Base-by-base conservation (phyloP, 129 eudicot genomes). In the Centrapalus pauciflorus region DNA sequence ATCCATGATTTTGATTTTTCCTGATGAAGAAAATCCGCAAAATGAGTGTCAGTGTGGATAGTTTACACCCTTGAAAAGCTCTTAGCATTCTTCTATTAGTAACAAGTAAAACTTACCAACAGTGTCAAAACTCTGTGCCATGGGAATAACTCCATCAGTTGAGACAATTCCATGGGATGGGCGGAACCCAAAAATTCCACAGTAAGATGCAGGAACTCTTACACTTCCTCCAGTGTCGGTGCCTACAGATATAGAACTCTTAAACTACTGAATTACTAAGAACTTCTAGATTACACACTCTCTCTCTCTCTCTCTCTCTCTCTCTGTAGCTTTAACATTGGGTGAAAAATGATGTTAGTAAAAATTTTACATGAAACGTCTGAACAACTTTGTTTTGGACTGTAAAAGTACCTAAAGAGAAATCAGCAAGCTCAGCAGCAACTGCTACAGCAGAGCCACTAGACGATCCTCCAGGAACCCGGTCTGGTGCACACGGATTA, bases 211-310 rank as follows among this genome's bases (percentile, higher is more conserved):
- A 55, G 98, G 96, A 52, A 92, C 96, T 81, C 98, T 81, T 64
- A 88, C 87, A 82, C 98, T 92, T 75, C 98, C 98, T 71, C 98
- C 98, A 13, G 98, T 92, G 52, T 92, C 98, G 7, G 98, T 92
- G 61, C 98, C 98, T 92, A 58, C 17, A 45, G 9, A 19, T 12
- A 73, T 37, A 17, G 5, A 62, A 28, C 4, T 66, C 37, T 70
- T 49, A 11, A 34, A 17, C 17, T 3, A 37, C 45, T 10, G 55
- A 37, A 63, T 29, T 30, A 56, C 29, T 28, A 20, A 14, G 8
- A 74, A 25, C 41, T 66, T 75, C 26, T 19, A 35, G 65, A 65
- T 89, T 86, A 56, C 5, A 23, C 6, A 5, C n/a, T n/a, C n/a
- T n/a, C n/a, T n/a, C n/a, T n/a, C n/a, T n/a, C n/a, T n/a, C n/a